Percentiles rank a stretch among this genome's conserved stretches.
phyloP scores from a whole-genome alignment of 2,329 filamentous ascomycete genomes.

The Paecilomyces sp. region DNA sequence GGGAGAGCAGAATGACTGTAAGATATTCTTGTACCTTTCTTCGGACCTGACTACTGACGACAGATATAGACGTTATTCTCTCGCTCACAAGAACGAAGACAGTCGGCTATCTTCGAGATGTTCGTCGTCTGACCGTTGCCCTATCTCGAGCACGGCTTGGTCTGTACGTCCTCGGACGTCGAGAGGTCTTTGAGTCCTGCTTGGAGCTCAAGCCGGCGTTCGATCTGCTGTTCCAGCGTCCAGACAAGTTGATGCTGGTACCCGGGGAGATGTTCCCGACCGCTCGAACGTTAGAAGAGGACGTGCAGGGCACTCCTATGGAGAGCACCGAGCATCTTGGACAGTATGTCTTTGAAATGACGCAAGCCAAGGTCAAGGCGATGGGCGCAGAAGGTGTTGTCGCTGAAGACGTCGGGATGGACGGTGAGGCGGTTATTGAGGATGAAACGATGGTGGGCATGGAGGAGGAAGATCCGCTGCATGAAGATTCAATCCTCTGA shows the following conservation, averaged over 20 bases:
- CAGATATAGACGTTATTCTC: constrained; percentile 72
- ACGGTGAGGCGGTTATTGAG: constrained; percentile 26
- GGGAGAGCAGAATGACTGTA: constrained; percentile 98
- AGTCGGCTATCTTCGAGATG: constrained; percentile 87
- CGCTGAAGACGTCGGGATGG: constrained; percentile 24
- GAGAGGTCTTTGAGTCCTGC: constrained; percentile 80
- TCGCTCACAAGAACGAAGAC: constrained; percentile 83
- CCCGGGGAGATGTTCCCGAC: constrained; percentile 83
- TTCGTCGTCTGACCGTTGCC: constrained; percentile 88
- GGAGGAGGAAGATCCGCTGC: constrained; percentile 26
- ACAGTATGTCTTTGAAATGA: constrained; percentile 97
- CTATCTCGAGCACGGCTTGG: constrained; percentile 87
- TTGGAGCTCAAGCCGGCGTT: constrained; percentile 85
- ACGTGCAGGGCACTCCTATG: constrained; percentile 60
- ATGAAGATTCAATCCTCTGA: constrained; percentile 16
- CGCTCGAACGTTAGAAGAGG: constrained; percentile 44
- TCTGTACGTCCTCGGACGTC: constrained; percentile 83
- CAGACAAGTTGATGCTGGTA: constrained; percentile 72
- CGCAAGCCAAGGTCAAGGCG: constrained; percentile 59
- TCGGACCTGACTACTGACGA: constrained; percentile 9
- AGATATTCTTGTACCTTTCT: constrained; percentile 26
- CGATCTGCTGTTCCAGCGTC: constrained; percentile 65
- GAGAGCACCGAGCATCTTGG: constrained; percentile 89
- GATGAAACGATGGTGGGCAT: constrained; percentile 27
- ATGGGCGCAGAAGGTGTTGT: constrained; percentile 41